Evolutionary conservation across 139 green algal species (phyloP).

Genomic region (Chlorella sp.): DNA sequence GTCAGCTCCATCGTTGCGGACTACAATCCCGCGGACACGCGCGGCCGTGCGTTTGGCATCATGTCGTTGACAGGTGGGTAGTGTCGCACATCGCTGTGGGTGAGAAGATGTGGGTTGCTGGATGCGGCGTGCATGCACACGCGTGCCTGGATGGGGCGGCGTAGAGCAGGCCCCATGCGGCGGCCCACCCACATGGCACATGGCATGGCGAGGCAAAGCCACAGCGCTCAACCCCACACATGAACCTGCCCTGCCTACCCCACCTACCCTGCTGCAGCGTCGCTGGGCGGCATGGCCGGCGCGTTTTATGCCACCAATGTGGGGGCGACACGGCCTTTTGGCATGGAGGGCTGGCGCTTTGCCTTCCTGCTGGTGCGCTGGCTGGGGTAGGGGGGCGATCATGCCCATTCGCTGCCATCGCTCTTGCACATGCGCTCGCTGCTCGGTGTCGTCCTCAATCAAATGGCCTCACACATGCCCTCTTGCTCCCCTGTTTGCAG

Average conservation of each 20-base stretch:
- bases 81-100: too few relatives aligned
- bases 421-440: too few relatives aligned
- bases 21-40: slow-evolving; percentile 59
- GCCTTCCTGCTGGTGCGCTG: slow-evolving; percentile 60
- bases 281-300: slow-evolving; percentile 15
- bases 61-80: slow-evolving; percentile 32
- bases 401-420: too few relatives aligned
- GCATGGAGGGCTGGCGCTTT: slow-evolving; percentile 76
- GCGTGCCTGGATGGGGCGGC: too few relatives aligned
- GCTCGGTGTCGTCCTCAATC: too few relatives aligned
- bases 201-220: neutral
- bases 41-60: slow-evolving; percentile 75
- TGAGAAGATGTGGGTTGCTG: too few relatives aligned
- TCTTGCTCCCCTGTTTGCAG: neutral
- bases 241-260: too few relatives aligned
- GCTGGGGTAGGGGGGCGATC: neutral
- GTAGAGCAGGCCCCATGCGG: neutral
- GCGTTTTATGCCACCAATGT: slow-evolving; percentile 67
- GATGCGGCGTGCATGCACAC: too few relatives aligned
- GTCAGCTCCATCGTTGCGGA: slow-evolving; percentile 76
- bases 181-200: neutral
- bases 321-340: slow-evolving; percentile 31
- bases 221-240: too few relatives aligned
- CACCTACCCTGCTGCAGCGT: slow-evolving; percentile 8
- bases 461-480: too few relatives aligned